These are phyloP conservation scores for Hyphopichia buzzinii DNA, from an alignment of 1,139 yeast genomes.

Conservation along the genomic window DNA sequence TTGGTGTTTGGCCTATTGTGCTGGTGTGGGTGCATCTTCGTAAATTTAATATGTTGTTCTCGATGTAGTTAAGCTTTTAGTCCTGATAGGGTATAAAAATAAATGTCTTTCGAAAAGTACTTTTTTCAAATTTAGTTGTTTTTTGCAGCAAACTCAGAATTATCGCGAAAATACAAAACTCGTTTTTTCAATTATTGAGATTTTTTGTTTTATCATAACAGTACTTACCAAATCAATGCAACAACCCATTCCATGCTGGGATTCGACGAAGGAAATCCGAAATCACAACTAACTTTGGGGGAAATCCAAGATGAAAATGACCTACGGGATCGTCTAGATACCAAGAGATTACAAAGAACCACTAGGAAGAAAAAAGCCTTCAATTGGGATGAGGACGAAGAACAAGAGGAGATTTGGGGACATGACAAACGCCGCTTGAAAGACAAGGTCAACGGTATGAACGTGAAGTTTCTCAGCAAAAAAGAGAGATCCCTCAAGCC, in stretches of 20 bases:
- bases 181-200: too few relatives aligned
- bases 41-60: background rate
- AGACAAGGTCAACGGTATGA: conserved; percentile 1
- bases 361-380: background rate
- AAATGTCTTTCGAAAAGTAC: background rate
- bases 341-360: conserved; percentile 3
- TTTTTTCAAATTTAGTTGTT: background rate
- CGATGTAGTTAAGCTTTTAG: too few relatives aligned
- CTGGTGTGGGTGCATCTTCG: conserved; percentile 10
- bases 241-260: too few relatives aligned
- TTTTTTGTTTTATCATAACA: too few relatives aligned
- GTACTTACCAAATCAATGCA: too few relatives aligned
- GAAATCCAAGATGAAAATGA: conserved; percentile 8
- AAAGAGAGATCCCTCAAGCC: background rate
- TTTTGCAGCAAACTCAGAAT: background rate
- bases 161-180: too few relatives aligned
- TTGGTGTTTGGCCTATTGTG: conserved; percentile 23
- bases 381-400: background rate
- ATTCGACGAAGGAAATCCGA: too few relatives aligned
- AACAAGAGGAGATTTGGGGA: conserved; percentile 1
- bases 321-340: conserved; percentile 10
- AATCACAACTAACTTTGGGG: background rate
- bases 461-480: conserved; percentile 1
- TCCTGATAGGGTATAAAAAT: background rate
- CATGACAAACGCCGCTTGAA: background rate